Conservation (phyloP, 495 filamentous ascomycete genomes). For the Tetracladium setigerum region DNA sequence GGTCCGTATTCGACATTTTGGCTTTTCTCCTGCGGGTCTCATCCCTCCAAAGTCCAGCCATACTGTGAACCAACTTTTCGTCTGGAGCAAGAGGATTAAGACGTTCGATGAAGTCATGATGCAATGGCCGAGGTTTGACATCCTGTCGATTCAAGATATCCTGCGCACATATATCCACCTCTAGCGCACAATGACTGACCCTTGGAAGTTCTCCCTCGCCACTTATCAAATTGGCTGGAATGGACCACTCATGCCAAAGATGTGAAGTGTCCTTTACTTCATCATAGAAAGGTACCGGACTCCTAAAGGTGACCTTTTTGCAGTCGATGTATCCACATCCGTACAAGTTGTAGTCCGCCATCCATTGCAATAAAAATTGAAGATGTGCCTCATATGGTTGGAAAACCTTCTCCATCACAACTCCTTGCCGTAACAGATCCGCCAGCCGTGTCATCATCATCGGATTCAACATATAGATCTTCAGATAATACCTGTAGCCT, state of each 20-base stretch:
- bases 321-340: constrained; percentile 83
- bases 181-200: constrained; percentile 79
- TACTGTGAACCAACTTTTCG: constrained; percentile 81
- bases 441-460: constrained; percentile 70
- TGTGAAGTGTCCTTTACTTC: constrained; percentile 49
- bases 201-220: constrained; percentile 57
- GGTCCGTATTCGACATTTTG: constrained; percentile 51
- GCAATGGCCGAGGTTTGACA: constrained; percentile 64
- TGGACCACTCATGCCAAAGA: constrained; percentile 71
- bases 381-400: constrained; percentile 93
- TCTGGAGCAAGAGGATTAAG: constrained; percentile 54
- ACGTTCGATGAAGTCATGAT: constrained; percentile 81
- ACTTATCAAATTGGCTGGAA: constrained; percentile 40
- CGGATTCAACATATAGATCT: constrained; percentile 89
- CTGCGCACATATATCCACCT: constrained; percentile 81
- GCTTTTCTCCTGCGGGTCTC: constrained; percentile 74
- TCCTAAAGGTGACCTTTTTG: constrained; percentile 51
- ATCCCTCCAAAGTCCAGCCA: constrained; percentile 90
- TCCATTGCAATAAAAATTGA: constrained; percentile 89
- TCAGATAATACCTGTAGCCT: constrained; percentile 85
- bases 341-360: constrained; percentile 95
- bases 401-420: constrained; percentile 70
- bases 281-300: constrained; percentile 63
- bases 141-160: constrained; percentile 78
- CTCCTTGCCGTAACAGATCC: constrained; percentile 79